Percentiles rank a stretch among this genome's conserved stretches.
Evolutionary conservation across 257 asterid species (phyloP).

Genomic region (Cinchona pubescens): DNA sequence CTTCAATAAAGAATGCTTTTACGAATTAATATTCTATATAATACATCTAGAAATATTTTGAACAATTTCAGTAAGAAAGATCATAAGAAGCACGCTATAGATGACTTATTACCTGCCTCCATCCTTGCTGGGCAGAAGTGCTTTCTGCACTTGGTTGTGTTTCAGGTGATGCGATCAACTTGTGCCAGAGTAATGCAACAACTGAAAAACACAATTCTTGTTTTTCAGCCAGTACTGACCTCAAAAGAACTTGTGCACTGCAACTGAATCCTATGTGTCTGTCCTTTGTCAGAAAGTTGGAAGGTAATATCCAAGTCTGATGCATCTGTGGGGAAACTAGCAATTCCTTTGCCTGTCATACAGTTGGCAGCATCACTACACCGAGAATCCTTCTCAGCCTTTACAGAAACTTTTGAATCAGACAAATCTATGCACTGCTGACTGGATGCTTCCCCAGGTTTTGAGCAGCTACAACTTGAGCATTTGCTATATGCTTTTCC

Average conservation of each 20-base stretch:
- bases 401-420: conserved; percentile 36
- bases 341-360: conserved; percentile 51
- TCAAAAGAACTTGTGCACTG: conserved; percentile 71
- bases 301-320: conserved; percentile 95
- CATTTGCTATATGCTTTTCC: conserved; percentile 53
- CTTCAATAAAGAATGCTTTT: neutral
- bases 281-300: conserved; percentile 88
- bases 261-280: conserved; percentile 85
- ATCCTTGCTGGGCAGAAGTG: conserved; percentile 98
- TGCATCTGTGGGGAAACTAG: conserved; percentile 72
- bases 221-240: conserved; percentile 74
- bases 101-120: conserved; percentile 83
- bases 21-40: neutral
- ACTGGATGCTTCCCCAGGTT: conserved; percentile 47
- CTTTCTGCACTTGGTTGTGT: conserved; percentile 89
- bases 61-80: neutral
- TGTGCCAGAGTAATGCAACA: conserved; percentile 97
- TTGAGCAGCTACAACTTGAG: conserved; percentile 45
- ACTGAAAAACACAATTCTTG: conserved; percentile 94
- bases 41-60: neutral
- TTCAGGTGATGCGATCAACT: conserved; percentile 91
- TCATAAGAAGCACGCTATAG: neutral
- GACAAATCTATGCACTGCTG: conserved; percentile 39
- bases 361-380: conserved; percentile 39
- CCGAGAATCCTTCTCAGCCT: conserved; percentile 33